Base-by-base conservation (phyloP, 306 rosid species). In the Morella rubra region DNA sequence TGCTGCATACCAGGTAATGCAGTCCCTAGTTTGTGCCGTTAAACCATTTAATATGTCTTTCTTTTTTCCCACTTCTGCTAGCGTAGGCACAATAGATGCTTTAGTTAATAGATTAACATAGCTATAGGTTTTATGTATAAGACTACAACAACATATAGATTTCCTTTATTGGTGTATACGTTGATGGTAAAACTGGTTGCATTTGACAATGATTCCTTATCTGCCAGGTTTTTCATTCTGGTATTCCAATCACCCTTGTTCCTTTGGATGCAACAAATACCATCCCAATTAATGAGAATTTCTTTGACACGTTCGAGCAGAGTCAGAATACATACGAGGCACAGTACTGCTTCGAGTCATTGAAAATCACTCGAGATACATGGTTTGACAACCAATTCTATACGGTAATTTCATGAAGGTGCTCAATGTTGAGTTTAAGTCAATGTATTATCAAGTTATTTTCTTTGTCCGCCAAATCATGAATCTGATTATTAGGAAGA, bases 211-310 rank as follows among this genome's bases (percentile, higher is more conserved):
- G 68, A 3, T 7, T 54, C 24, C 55, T 76, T 19, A 59, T 20
- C 14, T 49, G 73, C 46, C 72, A 95, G 98, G 98, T 92, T 67
- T 73, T 95, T 81, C 98, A 95, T 89, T 89, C 98, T 3, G 97
- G 97, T 73, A 84, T 95, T 85, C 93, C 97, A 10, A n/a, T 89
- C 78, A 95, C 98, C 40, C 90, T 95, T 42, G 92, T 95, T 80
- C 98, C 98, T 40, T 74, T 95, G 78, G 98, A 95, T 83, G 98
- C 98, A 54, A 89, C 97, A 19, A 88, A 92, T 78, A 90, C 98
- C 56, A 92, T 95, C 47, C 98, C 97, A 2, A 83, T 92, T 50
- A 88, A 19, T 45, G 72, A 89, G 77, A 65, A 82, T 40, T 95
- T 95, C 90, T 92, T 85, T 72, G 73, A 88, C 18, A 82, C 67